Percentiles rank a stretch among this genome's conserved stretches.
These are phyloP conservation scores for Pichia thaimueangensis DNA, from an alignment of 805 yeast species.

Conservation along the genomic window DNA sequence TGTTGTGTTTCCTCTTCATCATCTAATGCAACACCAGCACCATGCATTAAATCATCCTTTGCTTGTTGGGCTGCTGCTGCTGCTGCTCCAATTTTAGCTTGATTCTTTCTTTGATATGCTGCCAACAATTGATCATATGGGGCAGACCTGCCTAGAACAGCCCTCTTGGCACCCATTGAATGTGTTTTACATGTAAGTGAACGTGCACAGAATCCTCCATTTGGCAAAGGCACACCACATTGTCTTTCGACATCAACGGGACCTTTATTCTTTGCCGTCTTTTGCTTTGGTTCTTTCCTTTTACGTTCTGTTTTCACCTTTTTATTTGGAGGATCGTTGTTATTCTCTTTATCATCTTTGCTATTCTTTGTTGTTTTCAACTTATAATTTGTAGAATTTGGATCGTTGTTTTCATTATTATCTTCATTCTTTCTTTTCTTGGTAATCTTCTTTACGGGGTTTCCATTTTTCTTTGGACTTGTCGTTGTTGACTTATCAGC, in stretches of 20 bases:
- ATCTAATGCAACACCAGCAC: conserved; percentile 46
- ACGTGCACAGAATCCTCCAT: conserved; percentile 94
- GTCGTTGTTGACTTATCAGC: neutral
- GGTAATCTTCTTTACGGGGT: conserved; percentile 4
- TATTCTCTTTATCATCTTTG: conserved; percentile 16
- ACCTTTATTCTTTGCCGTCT: conserved; percentile 56
- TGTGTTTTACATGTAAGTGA: conserved; percentile 96
- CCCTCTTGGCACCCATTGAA: conserved; percentile 96
- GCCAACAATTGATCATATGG: conserved; percentile 85
- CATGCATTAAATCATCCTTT: conserved; percentile 55
- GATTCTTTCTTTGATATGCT: conserved; percentile 87
- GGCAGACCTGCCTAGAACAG: conserved; percentile 88
- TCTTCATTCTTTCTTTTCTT: conserved; percentile 5
- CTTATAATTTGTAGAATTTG: conserved; percentile 9
- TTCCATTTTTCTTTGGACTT: conserved; percentile 4
- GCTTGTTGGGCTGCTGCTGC: conserved; percentile 76
- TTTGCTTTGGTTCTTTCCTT: conserved; percentile 27
- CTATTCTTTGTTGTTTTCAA: too few species aligned
- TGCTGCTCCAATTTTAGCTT: conserved; percentile 79
- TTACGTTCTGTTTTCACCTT: conserved; percentile 14
- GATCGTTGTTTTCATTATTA: neutral
- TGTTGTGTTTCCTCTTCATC: conserved; percentile 92
- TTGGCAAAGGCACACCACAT: conserved; percentile 91
- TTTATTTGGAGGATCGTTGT: conserved; percentile 15
- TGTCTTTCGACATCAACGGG: conserved; percentile 90